These are phyloP conservation scores for Psilocybe azurescens DNA, from an alignment of 768 basidiomycete species.

Conservation along the genomic window DNA sequence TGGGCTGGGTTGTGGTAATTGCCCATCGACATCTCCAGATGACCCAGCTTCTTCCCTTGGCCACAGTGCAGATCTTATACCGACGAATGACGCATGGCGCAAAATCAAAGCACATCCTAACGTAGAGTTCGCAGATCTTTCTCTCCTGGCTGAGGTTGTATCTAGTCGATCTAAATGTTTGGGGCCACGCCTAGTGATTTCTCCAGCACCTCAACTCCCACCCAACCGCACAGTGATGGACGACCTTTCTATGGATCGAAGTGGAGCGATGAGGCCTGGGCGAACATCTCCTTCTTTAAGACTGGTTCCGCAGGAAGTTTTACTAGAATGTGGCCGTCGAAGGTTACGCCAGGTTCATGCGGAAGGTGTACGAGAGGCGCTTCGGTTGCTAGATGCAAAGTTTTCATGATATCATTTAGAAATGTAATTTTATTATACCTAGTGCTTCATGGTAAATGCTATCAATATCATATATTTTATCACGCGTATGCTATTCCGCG, in stretches of 20 bases:
- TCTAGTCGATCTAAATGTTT: constrained; percentile 80
- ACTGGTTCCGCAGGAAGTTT: constrained; percentile 65
- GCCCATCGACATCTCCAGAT: constrained; percentile 25
- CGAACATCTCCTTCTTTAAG: constrained; percentile 45
- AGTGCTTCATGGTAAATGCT: background rate
- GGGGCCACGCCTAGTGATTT: constrained; percentile 69
- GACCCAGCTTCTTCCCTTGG: constrained; percentile 17
- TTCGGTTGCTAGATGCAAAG: constrained; percentile 74
- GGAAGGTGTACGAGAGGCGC: constrained; percentile 76
- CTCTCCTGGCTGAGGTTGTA: constrained; percentile 88
- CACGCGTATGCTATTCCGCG: background rate
- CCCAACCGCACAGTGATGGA: background rate
- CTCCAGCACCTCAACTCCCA: constrained; percentile 32
- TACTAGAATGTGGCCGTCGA: constrained; percentile 66
- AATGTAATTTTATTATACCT: background rate
- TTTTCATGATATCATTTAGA: constrained; percentile 36
- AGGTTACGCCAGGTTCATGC: constrained; percentile 70
- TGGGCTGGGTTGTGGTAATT: constrained; percentile 27
- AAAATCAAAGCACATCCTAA: constrained; percentile 90
- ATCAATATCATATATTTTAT: background rate
- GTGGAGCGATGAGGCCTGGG: background rate
- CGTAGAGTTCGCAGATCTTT: constrained; percentile 81
- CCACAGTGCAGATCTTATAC: constrained; percentile 57
- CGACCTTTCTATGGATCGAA: constrained; percentile 2
- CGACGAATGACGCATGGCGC: constrained; percentile 85